Evolutionary conservation across 2,329 filamentous ascomycete species (phyloP).

Genomic region (Didymella sp.): DNA sequence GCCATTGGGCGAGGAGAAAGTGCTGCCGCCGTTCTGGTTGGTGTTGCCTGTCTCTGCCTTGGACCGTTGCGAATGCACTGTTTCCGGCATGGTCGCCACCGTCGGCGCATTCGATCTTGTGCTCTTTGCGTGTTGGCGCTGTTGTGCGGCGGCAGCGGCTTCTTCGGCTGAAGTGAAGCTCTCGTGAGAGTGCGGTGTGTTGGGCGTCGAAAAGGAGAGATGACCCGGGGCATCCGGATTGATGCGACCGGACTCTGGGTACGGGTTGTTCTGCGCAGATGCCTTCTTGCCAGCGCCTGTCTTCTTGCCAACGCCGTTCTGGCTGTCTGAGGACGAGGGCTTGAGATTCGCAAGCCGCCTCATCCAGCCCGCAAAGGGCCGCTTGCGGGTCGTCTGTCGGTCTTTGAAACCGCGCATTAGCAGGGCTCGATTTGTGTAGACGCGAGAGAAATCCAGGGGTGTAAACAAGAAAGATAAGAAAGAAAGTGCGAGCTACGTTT

Average conservation of each 20-base stretch:
- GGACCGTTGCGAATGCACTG: slow-evolving; percentile 77
- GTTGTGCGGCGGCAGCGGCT: slow-evolving; percentile 52
- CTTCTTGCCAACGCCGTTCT: slow-evolving; percentile 52
- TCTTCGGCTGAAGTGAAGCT: slow-evolving; percentile 68
- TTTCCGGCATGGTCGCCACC: slow-evolving; percentile 82
- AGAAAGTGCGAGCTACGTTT: slow-evolving; percentile 7
- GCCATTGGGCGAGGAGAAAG: slow-evolving; percentile 82
- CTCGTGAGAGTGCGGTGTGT: slow-evolving; percentile 45
- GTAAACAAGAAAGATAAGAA: slow-evolving; percentile 3
- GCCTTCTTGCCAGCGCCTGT: slow-evolving; percentile 62
- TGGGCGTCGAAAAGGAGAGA: slow-evolving; percentile 60
- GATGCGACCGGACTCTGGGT: slow-evolving; percentile 77
- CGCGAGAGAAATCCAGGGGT: not conserved
- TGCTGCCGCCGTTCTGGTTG: slow-evolving; percentile 68
- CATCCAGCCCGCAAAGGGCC: slow-evolving; percentile 92
- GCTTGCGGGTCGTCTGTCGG: slow-evolving; percentile 74
- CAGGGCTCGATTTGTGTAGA: slow-evolving; percentile 10
- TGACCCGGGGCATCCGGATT: slow-evolving; percentile 53
- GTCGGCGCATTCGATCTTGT: slow-evolving; percentile 79
- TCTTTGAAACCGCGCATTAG: slow-evolving; percentile 31
- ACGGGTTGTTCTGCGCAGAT: slow-evolving; percentile 84
- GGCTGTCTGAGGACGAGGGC: slow-evolving; percentile 68
- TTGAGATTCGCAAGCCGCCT: slow-evolving; percentile 92
- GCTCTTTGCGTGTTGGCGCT: slow-evolving; percentile 65
- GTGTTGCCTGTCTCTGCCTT: slow-evolving; percentile 80